phyloP scores from a whole-genome alignment of 306 rosid genomes.

The Aeschynomene evenia region DNA sequence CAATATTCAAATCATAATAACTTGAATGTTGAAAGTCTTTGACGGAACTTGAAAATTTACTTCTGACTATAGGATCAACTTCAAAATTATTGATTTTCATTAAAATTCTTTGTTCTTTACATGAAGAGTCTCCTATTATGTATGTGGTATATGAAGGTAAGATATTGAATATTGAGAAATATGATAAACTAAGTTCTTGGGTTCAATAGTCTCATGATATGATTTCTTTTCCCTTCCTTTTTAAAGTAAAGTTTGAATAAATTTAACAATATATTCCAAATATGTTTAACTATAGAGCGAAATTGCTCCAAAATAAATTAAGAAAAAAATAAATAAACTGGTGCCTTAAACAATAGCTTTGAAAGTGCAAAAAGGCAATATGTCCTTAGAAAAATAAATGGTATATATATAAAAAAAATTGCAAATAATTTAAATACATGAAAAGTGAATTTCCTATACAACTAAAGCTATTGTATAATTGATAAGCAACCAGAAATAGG shows the following conservation, averaged over 20 bases:
- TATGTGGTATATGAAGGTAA: neutral
- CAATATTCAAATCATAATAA: slow-evolving; percentile 23
- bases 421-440: slow-evolving; percentile 18
- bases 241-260: no score
- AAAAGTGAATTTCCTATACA: slow-evolving; percentile 37
- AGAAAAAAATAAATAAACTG: neutral
- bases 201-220: no score
- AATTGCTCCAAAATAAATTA: no score
- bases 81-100: neutral
- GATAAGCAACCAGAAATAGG: slow-evolving; percentile 40
- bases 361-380: neutral
- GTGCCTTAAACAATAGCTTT: neutral
- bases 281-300: neutral
- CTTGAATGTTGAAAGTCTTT: slow-evolving; percentile 26
- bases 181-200: no score
- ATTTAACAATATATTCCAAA: neutral
- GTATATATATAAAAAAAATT: no score
- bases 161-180: neutral
- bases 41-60: slow-evolving; percentile 27
- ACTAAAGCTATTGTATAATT: slow-evolving; percentile 16
- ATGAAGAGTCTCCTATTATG: neutral
- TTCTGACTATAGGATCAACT: slow-evolving; percentile 7
- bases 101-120: neutral
- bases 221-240: no score
- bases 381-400: neutral